Conservation (phyloP, 768 basidiomycete species). For the Pleurotus salmoneostramineus region DNA sequence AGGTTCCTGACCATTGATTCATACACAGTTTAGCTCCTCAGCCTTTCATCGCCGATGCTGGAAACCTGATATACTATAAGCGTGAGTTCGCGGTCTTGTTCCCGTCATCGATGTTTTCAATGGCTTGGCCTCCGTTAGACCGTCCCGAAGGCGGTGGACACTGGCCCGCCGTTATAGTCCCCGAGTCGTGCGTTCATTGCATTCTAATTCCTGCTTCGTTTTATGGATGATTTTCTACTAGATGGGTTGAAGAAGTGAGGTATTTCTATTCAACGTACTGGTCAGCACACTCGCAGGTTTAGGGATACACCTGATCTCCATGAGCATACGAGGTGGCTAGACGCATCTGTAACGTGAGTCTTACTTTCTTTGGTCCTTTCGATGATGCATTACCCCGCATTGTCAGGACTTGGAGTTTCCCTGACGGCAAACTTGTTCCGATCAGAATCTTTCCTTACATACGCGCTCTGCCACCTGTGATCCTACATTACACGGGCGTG, state of each 20-base stretch:
- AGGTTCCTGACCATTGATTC: background rate
- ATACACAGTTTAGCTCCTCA: background rate
- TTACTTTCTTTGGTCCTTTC: too few species aligned
- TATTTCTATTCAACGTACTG: background rate
- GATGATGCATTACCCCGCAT: too few species aligned
- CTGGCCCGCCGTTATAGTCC: background rate
- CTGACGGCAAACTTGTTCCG: too few species aligned
- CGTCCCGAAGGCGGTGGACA: conserved; percentile 4
- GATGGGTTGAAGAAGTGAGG: background rate
- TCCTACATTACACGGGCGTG: too few species aligned
- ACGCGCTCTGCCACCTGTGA: too few species aligned
- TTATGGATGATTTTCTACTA: background rate
- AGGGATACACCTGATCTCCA: background rate
- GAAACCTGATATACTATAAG: conserved; percentile 4
- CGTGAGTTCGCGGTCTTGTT: background rate
- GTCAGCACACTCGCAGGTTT: background rate
- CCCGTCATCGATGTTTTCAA: background rate
- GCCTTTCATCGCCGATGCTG: background rate
- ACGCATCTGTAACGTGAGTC: too few species aligned
- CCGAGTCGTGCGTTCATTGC: background rate
- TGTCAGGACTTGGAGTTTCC: too few species aligned
- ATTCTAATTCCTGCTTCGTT: background rate
- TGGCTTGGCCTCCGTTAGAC: background rate
- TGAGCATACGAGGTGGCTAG: too few species aligned
- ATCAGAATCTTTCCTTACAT: too few species aligned